Evolutionary conservation across 345 rosid species (phyloP).

Genomic region (Luvunga scandens): DNA sequence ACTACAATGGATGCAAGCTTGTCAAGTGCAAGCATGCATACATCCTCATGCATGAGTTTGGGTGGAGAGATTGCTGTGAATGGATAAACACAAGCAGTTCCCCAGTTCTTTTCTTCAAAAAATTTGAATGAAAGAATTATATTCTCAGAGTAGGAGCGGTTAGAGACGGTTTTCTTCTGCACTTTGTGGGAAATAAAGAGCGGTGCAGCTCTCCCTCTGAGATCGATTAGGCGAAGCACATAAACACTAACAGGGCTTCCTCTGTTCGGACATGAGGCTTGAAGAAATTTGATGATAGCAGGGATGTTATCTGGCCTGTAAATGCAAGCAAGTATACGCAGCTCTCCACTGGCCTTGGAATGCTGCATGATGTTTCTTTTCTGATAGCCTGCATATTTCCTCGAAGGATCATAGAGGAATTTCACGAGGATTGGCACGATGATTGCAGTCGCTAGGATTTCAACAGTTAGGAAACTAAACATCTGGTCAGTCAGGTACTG

Average conservation of each 20-base stretch:
- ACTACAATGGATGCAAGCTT: not conserved
- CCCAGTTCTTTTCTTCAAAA: not conserved
- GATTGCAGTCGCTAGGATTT: not conserved
- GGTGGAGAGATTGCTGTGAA: constrained; percentile 7
- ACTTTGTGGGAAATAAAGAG: constrained; percentile 47
- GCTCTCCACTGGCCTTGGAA: constrained; percentile 29
- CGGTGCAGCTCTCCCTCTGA: constrained; percentile 47
- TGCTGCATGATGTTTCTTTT: constrained; percentile 33
- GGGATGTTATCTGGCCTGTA: constrained; percentile 43
- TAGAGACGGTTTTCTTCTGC: constrained; percentile 20
- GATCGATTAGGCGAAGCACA: constrained; percentile 56
- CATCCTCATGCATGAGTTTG: constrained; percentile 9
- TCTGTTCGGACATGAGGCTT: constrained; percentile 23
- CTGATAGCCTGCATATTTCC: constrained; percentile 51
- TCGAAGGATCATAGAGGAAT: constrained; percentile 45
- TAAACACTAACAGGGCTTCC: constrained; percentile 33
- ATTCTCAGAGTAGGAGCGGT: constrained; percentile 32
- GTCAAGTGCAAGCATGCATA: constrained; percentile 8
- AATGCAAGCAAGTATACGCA: constrained; percentile 54
- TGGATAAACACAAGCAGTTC: not conserved
- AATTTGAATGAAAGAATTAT: constrained; percentile 27
- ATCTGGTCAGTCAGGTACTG: not conserved
- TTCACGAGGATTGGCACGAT: constrained; percentile 17
- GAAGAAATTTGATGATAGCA: constrained; percentile 32
- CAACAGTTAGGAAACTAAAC: not conserved